These are phyloP conservation scores for Geotrichum siamense DNA, from an alignment of 1,139 yeast species.

Conservation along the genomic window DNA sequence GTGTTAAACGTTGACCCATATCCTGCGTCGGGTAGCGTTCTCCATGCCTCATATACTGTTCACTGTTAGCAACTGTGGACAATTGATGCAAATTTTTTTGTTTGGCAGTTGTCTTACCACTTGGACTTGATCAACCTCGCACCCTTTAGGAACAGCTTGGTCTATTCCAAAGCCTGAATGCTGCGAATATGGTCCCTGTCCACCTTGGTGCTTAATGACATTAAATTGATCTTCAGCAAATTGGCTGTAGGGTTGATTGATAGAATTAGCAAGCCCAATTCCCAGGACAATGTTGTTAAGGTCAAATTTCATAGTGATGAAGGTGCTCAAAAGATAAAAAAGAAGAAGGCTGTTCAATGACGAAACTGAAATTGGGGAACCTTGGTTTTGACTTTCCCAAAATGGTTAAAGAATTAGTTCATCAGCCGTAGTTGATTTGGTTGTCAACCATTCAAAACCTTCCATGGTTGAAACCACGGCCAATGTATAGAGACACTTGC, in stretches of 20 bases:
- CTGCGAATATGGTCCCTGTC: conserved; percentile 42
- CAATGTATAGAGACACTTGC: too few species aligned
- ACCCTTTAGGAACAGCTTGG: conserved; percentile 42
- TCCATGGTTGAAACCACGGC: too few species aligned
- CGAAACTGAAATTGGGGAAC: too few species aligned
- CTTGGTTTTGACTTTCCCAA: too few species aligned
- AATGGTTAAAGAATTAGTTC: too few species aligned
- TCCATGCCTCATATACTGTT: conserved; percentile 55
- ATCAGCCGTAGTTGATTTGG: too few species aligned
- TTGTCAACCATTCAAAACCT: too few species aligned
- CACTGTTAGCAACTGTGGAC: conserved; percentile 21
- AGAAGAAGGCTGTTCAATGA: too few species aligned
- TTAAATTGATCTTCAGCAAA: conserved; percentile 30
- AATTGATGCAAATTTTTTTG: not conserved
- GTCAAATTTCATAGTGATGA: too few species aligned
- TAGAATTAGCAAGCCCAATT: not conserved
- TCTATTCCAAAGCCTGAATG: conserved; percentile 41
- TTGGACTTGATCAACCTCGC: conserved; percentile 57
- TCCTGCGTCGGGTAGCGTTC: conserved; percentile 52
- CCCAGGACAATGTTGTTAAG: not conserved
- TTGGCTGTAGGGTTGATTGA: conserved; percentile 22
- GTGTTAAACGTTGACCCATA: conserved; percentile 1
- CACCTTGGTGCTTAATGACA: conserved; percentile 36
- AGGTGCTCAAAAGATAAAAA: too few species aligned
- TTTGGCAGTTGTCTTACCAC: conserved; percentile 25